These are phyloP conservation scores for Tricholoma hemisulphureum DNA, from an alignment of 768 basidiomycete species.

Conservation along the genomic window DNA sequence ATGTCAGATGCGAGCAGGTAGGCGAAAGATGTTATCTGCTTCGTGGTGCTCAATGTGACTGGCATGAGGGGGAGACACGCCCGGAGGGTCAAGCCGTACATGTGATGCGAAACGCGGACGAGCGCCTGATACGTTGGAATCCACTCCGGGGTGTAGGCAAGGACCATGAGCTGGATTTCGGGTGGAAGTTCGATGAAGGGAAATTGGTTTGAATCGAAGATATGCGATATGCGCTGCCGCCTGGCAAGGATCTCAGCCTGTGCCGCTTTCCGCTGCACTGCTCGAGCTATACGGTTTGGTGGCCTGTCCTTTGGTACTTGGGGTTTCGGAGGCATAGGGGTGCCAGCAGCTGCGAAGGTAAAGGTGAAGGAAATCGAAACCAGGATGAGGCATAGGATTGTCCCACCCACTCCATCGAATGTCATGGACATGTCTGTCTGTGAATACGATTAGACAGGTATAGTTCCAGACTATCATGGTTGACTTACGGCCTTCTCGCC, in stretches of 20 bases:
- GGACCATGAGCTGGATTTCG: conserved; percentile 31
- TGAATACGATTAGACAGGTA: neutral
- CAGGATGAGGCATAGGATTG: neutral
- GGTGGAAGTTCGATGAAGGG: conserved; percentile 31
- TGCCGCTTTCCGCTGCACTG: conserved; percentile 21
- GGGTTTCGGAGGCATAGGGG: neutral
- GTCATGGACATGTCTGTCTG: neutral
- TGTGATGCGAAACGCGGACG: conserved; percentile 30
- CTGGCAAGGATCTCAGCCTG: conserved; percentile 13
- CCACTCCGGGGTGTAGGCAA: conserved; percentile 30
- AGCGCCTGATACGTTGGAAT: conserved; percentile 32
- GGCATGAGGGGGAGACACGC: conserved; percentile 35
- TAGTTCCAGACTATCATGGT: neutral
- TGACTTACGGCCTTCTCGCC: neutral
- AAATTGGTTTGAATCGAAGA: conserved; percentile 17
- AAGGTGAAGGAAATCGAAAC: neutral
- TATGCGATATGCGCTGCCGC: neutral
- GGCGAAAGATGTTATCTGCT: conserved; percentile 31
- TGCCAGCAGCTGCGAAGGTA: neutral
- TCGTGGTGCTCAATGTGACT: conserved; percentile 29
- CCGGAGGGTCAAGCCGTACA: conserved; percentile 29
- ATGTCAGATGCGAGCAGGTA: conserved; percentile 8
- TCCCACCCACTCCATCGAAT: neutral
- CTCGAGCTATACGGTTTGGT: conserved; percentile 17
- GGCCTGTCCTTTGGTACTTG: neutral